These are phyloP conservation scores for Boehmeria nivea DNA, from an alignment of 306 rosid species.

Conservation along the genomic window DNA sequence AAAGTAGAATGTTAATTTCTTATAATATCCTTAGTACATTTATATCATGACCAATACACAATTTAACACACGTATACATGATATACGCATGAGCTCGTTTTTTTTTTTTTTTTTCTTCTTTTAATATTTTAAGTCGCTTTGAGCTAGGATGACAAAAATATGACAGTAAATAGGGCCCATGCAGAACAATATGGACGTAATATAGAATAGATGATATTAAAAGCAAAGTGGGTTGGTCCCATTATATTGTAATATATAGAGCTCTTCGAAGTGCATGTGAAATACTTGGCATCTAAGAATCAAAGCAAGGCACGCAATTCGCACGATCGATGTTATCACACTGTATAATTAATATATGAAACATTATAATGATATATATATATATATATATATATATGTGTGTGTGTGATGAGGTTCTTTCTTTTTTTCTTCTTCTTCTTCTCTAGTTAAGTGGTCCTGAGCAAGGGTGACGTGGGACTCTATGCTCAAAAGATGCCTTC, in stretches of 20 bases:
- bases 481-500: not conserved
- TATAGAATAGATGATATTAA: not conserved
- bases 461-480: slow-evolving; percentile 5
- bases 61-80: too few species aligned
- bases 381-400: not conserved
- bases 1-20: too few species aligned
- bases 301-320: not conserved
- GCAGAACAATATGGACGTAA: not conserved
- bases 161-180: not conserved
- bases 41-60: too few species aligned
- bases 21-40: too few species aligned
- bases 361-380: not conserved
- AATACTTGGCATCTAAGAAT: not conserved
- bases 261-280: not conserved
- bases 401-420: not conserved
- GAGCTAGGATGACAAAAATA: not conserved
- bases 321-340: too few species aligned
- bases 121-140: too few species aligned
- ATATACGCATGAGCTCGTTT: too few species aligned
- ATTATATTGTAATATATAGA: not conserved
- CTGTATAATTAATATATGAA: too few species aligned
- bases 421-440: too few species aligned
- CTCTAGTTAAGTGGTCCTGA: slow-evolving; percentile 1
- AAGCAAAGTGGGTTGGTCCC: not conserved
- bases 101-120: too few species aligned